Conservation (phyloP, 2,329 filamentous ascomycete genomes). For the Alternaria postmessia region DNA sequence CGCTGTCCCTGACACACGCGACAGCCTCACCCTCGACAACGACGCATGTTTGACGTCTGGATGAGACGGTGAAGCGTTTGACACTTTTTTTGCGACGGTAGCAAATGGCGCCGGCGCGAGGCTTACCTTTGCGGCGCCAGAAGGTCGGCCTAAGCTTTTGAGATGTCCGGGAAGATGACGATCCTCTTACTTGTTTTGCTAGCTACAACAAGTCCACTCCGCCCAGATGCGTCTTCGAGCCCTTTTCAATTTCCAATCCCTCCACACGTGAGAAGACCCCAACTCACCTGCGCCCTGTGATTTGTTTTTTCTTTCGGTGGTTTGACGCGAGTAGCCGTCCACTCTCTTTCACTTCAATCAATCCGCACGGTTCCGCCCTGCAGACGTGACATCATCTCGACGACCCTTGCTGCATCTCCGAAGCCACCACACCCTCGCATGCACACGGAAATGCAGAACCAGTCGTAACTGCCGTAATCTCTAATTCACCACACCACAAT, state of each 20-base stretch:
- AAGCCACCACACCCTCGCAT: constrained; percentile 12
- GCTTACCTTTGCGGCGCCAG: constrained; percentile 11
- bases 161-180: constrained; percentile 10
- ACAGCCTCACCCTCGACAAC: background rate
- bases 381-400: constrained; percentile 30
- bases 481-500: constrained; percentile 35
- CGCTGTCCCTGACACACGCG: background rate
- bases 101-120: constrained; percentile 7
- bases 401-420: constrained; percentile 17
- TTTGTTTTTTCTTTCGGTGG: background rate
- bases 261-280: background rate
- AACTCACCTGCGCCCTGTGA: background rate
- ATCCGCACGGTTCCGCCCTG: constrained; percentile 14
- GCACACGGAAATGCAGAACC: constrained; percentile 31
- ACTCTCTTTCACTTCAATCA: constrained; percentile 9
- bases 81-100: constrained; percentile 2
- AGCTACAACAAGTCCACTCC: constrained; percentile 9
- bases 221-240: constrained; percentile 8
- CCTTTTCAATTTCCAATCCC: background rate
- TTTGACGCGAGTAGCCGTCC: constrained; percentile 9
- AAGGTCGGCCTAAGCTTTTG: constrained; percentile 17
- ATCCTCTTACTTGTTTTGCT: constrained; percentile 22
- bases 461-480: constrained; percentile 32
- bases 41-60: background rate
- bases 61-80: constrained; percentile 11